phyloP scores from a whole-genome alignment of 306 rosid genomes.

The Medicago arabica region DNA sequence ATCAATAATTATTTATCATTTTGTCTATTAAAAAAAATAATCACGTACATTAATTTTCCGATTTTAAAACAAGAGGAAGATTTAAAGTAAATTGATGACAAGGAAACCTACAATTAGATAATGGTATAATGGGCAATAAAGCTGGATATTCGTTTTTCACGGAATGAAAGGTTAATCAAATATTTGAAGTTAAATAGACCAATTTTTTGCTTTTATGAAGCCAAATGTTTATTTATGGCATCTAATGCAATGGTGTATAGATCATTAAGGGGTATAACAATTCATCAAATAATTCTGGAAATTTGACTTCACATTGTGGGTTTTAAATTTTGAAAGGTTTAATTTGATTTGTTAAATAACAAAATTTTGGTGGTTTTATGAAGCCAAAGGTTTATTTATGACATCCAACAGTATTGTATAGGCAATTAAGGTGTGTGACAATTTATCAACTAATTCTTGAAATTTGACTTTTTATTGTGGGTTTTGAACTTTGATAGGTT shows the following conservation, averaged over 20 bases:
- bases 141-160: not conserved
- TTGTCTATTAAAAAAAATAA: no score
- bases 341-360: not conserved
- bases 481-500: slow-evolving; percentile 25
- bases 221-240: not conserved
- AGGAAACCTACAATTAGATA: slow-evolving; percentile 2
- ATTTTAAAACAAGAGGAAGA: no score
- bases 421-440: not conserved
- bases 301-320: no score
- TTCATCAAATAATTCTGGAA: not conserved
- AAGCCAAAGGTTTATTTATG: slow-evolving; percentile 9
- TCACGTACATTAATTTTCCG: no score
- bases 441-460: slow-evolving; percentile 38
- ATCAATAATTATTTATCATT: no score
- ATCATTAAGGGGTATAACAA: not conserved
- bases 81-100: not conserved
- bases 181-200: not conserved
- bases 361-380: not conserved
- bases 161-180: not conserved
- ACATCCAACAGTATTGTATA: not conserved
- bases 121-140: not conserved
- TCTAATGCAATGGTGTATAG: not conserved
- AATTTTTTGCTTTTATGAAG: not conserved
- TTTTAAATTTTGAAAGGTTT: no score
- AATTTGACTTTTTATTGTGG: slow-evolving; percentile 4